A percentile compares a stretch with the other conserved stretches of the same genome.
phyloP scores from a whole-genome alignment of 306 rosid species.

The Lathyrus tuberosus region DNA sequence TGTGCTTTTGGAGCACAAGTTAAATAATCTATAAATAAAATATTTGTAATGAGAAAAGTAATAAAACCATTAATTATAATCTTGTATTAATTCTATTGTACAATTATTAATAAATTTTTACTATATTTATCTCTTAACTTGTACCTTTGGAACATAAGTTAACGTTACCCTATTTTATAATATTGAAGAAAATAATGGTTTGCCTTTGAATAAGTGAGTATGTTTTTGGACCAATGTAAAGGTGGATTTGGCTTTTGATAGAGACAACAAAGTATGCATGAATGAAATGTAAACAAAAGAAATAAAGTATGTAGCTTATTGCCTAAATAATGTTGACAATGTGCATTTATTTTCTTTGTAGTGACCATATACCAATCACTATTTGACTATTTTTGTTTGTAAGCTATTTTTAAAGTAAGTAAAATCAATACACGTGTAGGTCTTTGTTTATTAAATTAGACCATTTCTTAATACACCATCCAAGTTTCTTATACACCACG shows the following conservation, averaged over 20 bases:
- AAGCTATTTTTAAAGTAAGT: not conserved
- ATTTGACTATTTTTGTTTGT: slow-evolving; percentile 1
- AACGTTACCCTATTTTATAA: not conserved
- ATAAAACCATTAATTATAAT: no score
- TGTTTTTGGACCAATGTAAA: slow-evolving; percentile 17
- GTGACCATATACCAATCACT: not conserved
- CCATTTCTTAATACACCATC: no score
- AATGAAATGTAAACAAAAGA: no score
- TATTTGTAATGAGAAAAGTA: no score
- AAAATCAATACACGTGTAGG: not conserved
- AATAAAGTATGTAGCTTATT: slow-evolving; percentile 7
- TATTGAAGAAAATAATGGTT: not conserved
- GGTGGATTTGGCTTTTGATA: slow-evolving; percentile 37
- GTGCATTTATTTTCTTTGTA: not conserved
- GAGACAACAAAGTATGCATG: slow-evolving; percentile 28
- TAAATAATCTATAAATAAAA: no score
- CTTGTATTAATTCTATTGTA: no score
- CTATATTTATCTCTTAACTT: no score
- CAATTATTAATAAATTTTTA: no score
- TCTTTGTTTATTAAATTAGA: no score
- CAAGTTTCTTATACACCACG: no score
- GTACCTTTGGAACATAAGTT: no score
- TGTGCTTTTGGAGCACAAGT: no score
- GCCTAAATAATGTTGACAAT: slow-evolving; percentile 30
- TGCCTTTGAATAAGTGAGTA: slow-evolving; percentile 4